Evolutionary conservation across 2,329 filamentous ascomycete genomes (phyloP).

Genomic region (Rutstroemia sp.): DNA sequence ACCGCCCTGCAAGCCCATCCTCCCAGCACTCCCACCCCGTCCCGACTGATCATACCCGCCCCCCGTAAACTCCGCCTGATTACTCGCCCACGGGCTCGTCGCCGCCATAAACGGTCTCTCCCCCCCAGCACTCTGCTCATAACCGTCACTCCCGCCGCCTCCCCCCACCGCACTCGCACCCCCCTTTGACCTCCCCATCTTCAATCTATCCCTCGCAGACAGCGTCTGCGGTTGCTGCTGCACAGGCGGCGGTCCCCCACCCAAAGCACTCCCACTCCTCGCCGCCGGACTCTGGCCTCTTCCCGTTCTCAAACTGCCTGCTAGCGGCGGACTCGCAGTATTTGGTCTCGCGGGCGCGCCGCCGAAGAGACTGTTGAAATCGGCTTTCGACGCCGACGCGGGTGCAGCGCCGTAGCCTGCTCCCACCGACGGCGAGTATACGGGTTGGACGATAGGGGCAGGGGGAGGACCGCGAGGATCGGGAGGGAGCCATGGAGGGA

Average conservation of each 20-base stretch:
- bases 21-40: neutral
- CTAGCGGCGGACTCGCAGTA: slow-evolving; percentile 3
- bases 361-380: slow-evolving; percentile 36
- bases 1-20: neutral
- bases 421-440: slow-evolving; percentile 44
- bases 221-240: neutral
- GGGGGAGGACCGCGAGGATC: slow-evolving; percentile 66
- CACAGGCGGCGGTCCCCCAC: neutral
- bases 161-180: slow-evolving; percentile 9
- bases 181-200: slow-evolving; percentile 58
- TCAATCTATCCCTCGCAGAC: slow-evolving; percentile 69
- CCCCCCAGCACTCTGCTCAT: slow-evolving; percentile 8
- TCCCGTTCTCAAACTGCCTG: slow-evolving; percentile 2
- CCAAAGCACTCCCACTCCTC: neutral
- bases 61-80: slow-evolving; percentile 34
- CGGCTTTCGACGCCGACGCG: slow-evolving; percentile 17
- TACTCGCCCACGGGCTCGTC: slow-evolving; percentile 41
- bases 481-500: slow-evolving; percentile 81
- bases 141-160: slow-evolving; percentile 2
- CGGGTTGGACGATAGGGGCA: slow-evolving; percentile 35
- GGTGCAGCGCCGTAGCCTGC: slow-evolving; percentile 44
- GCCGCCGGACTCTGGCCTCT: neutral
- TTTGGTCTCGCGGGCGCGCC: slow-evolving; percentile 27
- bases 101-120: slow-evolving; percentile 38
- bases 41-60: slow-evolving; percentile 25